Base-by-base conservation (phyloP, 192 early-diverging fungal species). In the Diversispora epigaea region DNA sequence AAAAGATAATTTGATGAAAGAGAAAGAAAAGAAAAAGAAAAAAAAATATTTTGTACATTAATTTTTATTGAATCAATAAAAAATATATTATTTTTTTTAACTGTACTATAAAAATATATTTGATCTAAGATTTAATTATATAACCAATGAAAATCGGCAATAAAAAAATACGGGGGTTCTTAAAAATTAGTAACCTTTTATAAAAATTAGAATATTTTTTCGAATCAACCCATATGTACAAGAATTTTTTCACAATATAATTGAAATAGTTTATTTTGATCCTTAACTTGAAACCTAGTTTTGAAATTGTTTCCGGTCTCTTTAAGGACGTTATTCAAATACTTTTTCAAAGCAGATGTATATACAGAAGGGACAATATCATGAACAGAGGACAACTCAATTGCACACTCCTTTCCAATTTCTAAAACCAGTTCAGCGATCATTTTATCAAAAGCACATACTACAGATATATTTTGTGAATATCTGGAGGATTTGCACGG, bases 211-310 rank as follows among this genome's bases (percentile, higher is more conserved):
- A n/a, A n/a, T n/a, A n/a, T n/a, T n/a, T n/a, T n/a, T n/a, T n/a
- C n/a, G n/a, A n/a, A n/a, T n/a, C n/a, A n/a, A n/a, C n/a, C n/a
- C 73, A 75, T 66, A 54, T 75, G 61, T 9, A 74, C 5, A 3
- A 74, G 60, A 64, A 64, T 43, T 54, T 76, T 76, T 41, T 76
- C 62, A 21, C 63, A 76, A n/a, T 76, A 76, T 0, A 68, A 41
- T 25, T 65, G 63, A 14, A 76, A 76, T 21, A 52, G 56, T 14
- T 75, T 39, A 68, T 49, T 8, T 39, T 41, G 47, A 3, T 17
- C 6, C 0, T 67, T 50, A 55, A 25, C 50, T 15, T 25, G 12
- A 0, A 32, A 2, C n/a, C 4, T 22, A 71, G 21, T 71, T 70
- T 70, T 55, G 44, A 70, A 70, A 45, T 39, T 22, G 9, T 70